These are phyloP conservation scores for Neopestalotiopsis sp. DNA, from an alignment of 2,329 filamentous ascomycete genomes.

Conservation along the genomic window DNA sequence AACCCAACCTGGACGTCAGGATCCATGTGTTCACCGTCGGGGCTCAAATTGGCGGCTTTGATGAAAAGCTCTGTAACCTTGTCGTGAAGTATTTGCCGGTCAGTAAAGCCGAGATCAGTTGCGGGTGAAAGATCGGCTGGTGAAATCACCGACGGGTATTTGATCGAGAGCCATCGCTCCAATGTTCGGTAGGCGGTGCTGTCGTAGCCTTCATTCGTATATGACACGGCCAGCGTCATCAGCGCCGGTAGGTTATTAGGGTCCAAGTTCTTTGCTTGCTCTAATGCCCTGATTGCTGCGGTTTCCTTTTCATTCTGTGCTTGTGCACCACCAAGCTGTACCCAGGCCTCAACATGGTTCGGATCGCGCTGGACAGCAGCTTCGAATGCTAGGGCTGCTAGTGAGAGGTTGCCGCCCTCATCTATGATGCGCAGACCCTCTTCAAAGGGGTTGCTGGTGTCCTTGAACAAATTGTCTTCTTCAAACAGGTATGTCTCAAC, in stretches of 20 bases:
- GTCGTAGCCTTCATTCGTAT: slow-evolving; percentile 99
- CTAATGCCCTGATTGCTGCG: slow-evolving; percentile 90
- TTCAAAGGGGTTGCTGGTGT: slow-evolving; percentile 83
- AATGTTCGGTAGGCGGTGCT: slow-evolving; percentile 94
- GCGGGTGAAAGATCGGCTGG: slow-evolving; percentile 74
- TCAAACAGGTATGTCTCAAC: slow-evolving; percentile 95
- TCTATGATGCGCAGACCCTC: slow-evolving; percentile 93
- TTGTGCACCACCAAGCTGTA: slow-evolving; percentile 87
- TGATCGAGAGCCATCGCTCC: slow-evolving; percentile 94
- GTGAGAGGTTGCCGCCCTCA: slow-evolving; percentile 89
- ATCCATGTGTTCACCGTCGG: slow-evolving; percentile 94
- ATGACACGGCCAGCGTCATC: slow-evolving; percentile 95
- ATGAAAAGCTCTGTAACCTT: slow-evolving; percentile 93
- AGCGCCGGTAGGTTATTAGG: slow-evolving; percentile 85
- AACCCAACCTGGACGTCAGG: slow-evolving; percentile 97
- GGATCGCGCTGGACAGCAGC: slow-evolving; percentile 91
- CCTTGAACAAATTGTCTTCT: slow-evolving; percentile 87
- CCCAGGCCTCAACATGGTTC: slow-evolving; percentile 90
- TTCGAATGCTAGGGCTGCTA: slow-evolving; percentile 94
- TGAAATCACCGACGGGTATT: slow-evolving; percentile 84
- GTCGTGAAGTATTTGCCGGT: slow-evolving; percentile 86
- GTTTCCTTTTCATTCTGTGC: slow-evolving; percentile 99
- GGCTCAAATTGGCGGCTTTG: slow-evolving; percentile 87
- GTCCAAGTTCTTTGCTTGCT: slow-evolving; percentile 88
- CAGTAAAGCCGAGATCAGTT: slow-evolving; percentile 91